phyloP scores from a whole-genome alignment of 2,329 filamentous ascomycete genomes.

The Domatiomyces catenatus region DNA sequence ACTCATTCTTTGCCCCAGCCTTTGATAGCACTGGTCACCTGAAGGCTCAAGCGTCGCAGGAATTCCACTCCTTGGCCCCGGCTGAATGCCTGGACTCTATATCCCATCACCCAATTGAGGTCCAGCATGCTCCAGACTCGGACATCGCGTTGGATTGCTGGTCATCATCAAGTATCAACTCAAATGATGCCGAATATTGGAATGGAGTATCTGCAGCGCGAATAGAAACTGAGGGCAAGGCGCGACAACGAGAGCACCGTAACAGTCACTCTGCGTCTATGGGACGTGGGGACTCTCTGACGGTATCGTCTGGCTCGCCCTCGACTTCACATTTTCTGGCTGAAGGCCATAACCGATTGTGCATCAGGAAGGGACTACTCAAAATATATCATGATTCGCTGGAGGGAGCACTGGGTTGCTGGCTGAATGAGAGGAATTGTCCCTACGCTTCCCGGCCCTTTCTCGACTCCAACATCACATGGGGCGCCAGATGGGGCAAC shows the following conservation, averaged over 20 bases:
- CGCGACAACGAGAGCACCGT: conserved; percentile 8
- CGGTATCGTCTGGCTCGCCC: not conserved
- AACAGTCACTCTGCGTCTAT: conserved; percentile 4
- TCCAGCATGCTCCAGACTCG: not conserved
- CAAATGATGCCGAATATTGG: not conserved
- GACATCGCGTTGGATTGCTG: not conserved
- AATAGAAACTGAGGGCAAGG: not conserved
- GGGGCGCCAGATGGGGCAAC: not conserved
- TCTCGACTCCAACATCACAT: not conserved
- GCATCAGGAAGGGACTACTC: conserved; percentile 20
- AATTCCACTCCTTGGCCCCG: not conserved
- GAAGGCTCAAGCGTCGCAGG: not conserved
- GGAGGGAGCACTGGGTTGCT: conserved; percentile 10
- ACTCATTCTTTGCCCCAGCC: not conserved
- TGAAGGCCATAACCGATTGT: conserved; percentile 22
- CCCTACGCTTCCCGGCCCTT: conserved; percentile 21
- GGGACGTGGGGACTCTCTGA: not conserved
- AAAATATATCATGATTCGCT: conserved; percentile 11
- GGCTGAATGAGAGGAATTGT: conserved; percentile 11
- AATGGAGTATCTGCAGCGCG: not conserved
- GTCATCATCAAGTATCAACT: not conserved
- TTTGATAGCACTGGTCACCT: not conserved
- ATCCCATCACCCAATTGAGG: not conserved
- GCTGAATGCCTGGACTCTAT: not conserved
- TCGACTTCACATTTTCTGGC: conserved; percentile 19